phyloP scores from a whole-genome alignment of 1,139 yeast species.

The Suhomyces yuchorum region DNA sequence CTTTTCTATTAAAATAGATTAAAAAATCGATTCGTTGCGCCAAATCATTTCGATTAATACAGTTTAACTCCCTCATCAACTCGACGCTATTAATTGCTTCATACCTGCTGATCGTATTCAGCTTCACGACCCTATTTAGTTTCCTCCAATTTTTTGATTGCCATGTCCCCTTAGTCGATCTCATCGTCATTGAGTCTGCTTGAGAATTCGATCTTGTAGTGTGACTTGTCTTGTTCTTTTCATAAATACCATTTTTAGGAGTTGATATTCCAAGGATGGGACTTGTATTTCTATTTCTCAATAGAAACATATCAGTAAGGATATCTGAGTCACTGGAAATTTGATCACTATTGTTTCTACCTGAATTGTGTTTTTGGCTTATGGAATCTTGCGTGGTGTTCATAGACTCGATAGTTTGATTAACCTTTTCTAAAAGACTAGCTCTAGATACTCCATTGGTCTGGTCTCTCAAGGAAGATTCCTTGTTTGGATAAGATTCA shows the following conservation, averaged over 20 bases:
- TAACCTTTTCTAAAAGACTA: slow-evolving; percentile 19
- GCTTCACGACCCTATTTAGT: slow-evolving; percentile 17
- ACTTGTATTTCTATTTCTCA: slow-evolving; percentile 12
- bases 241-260: slow-evolving; percentile 8
- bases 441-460: slow-evolving; percentile 15
- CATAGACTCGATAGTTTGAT: slow-evolving; percentile 21
- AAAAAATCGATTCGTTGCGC: slow-evolving; percentile 18
- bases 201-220: not conserved
- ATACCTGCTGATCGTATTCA: slow-evolving; percentile 15
- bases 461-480: not conserved
- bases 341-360: too few relatives aligned
- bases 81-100: slow-evolving; percentile 18
- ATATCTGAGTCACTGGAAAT: slow-evolving; percentile 17
- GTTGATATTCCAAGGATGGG: slow-evolving; percentile 17
- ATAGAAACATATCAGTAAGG: slow-evolving; percentile 9
- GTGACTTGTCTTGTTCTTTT: not conserved
- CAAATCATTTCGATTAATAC: slow-evolving; percentile 15
- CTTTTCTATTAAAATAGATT: slow-evolving; percentile 10
- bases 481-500: not conserved
- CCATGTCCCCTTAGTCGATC: too few relatives aligned
- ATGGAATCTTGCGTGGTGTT: slow-evolving; percentile 8
- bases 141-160: slow-evolving; percentile 15
- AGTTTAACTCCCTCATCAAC: slow-evolving; percentile 15
- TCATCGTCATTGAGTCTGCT: too few relatives aligned
- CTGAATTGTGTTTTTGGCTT: not conserved